A percentile compares a stretch with the other conserved stretches of the same genome.
Conservation (phyloP, 2,329 filamentous ascomycete genomes). For the Xylariales sp. region DNA sequence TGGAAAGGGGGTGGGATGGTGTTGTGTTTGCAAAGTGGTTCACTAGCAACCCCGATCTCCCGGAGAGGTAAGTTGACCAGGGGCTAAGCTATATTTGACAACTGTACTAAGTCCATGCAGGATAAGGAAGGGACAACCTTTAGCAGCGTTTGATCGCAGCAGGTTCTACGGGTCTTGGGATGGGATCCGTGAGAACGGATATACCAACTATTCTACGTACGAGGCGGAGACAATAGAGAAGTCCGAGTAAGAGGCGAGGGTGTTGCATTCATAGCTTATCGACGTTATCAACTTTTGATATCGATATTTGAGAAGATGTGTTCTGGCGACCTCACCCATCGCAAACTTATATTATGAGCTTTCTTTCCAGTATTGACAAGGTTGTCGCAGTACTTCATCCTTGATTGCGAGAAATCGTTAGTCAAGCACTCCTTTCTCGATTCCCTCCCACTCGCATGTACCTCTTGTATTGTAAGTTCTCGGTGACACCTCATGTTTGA, state of each 20-base stretch:
- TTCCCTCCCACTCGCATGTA: too few species aligned
- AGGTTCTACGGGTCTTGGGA: constrained; percentile 28
- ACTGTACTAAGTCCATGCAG: constrained; percentile 14
- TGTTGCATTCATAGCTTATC: too few species aligned
- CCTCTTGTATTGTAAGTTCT: too few species aligned
- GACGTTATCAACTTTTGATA: too few species aligned
- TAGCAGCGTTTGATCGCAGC: constrained; percentile 34
- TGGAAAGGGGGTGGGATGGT: constrained; percentile 25
- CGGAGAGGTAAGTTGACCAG: constrained; percentile 18
- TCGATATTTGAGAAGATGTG: too few species aligned
- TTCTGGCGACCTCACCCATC: too few species aligned
- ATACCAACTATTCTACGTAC: constrained; percentile 27
- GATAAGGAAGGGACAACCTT: constrained; percentile 30
- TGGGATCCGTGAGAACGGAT: constrained; percentile 24
- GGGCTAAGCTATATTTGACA: not conserved
- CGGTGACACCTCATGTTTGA: too few species aligned
- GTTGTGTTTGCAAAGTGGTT: constrained; percentile 40
- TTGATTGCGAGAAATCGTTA: too few species aligned
- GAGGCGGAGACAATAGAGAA: constrained; percentile 7
- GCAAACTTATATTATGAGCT: too few species aligned
- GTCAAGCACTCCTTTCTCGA: too few species aligned
- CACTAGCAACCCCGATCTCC: constrained; percentile 41
- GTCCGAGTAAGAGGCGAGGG: not conserved
- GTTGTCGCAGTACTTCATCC: too few species aligned
- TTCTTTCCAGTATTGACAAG: too few species aligned